phyloP scores from a whole-genome alignment of 2,329 filamentous ascomycete genomes.

The Cladosporium sphaerospermum region DNA sequence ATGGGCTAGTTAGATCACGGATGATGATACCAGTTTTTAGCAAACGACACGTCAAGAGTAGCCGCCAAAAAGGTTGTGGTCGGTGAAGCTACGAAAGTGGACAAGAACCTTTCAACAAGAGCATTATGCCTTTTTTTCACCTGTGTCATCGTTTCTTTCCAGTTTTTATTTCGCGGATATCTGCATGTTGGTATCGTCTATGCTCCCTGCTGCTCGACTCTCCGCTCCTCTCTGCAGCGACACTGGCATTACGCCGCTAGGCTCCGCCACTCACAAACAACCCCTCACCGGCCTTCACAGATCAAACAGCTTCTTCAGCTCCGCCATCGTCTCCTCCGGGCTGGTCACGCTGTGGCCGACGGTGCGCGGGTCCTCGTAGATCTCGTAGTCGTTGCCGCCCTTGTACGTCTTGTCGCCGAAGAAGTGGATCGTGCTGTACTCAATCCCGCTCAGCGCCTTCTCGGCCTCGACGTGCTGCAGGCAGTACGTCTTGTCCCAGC shows the following conservation, averaged over 20 bases:
- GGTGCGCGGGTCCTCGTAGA: slow-evolving; percentile 74
- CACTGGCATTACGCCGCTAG: background rate
- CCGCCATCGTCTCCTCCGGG: slow-evolving; percentile 74
- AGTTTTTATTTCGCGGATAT: too few relatives aligned
- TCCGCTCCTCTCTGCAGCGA: background rate
- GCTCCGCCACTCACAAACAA: background rate
- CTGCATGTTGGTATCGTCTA: too few relatives aligned
- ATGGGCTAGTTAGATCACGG: background rate
- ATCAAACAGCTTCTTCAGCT: slow-evolving; percentile 65
- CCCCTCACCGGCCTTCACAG: slow-evolving; percentile 14
- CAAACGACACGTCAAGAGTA: too few relatives aligned
- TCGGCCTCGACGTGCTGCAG: slow-evolving; percentile 80
- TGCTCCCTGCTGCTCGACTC: background rate
- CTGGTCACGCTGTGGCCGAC: slow-evolving; percentile 76
- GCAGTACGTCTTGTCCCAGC: slow-evolving; percentile 99
- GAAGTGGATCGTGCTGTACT: slow-evolving; percentile 89
- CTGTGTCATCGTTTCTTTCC: too few relatives aligned
- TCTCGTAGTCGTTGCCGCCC: slow-evolving; percentile 95
- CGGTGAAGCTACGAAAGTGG: too few relatives aligned
- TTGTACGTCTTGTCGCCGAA: slow-evolving; percentile 92
- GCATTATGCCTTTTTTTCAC: too few relatives aligned
- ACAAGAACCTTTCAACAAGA: background rate
- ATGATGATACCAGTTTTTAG: background rate
- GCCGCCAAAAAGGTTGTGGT: too few relatives aligned
- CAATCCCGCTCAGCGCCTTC: slow-evolving; percentile 58